Base-by-base conservation (phyloP, 2,329 filamentous ascomycete species). In the Fusarium sp. region DNA sequence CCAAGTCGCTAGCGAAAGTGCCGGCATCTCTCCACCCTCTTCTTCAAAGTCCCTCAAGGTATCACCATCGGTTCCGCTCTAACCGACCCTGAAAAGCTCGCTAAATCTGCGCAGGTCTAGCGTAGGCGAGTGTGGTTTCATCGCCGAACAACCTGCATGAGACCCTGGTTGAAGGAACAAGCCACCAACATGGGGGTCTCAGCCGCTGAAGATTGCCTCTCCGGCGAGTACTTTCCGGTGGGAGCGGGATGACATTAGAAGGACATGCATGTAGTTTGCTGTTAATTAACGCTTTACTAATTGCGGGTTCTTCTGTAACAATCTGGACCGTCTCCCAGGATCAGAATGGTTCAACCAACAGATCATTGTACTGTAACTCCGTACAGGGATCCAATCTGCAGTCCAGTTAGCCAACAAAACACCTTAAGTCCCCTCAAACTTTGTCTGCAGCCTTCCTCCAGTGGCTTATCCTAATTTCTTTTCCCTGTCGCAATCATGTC, bases 71-170 rank as follows among this genome's bases (percentile, higher is more conserved):
- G 24, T 60, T 65, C 61, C 61, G 61, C 14, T 44, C 13, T 34
- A 65, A 27, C 61, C 62, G 62, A 44, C 22, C 54, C 27, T 47
- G 48, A 32, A 14, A 18, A 49, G 11, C 12, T 24, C 8, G n/a
- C 32, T 52, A 51, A 41, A 14, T 25, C 27, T 1, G 18, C 32
- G 18, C 12, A 24, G 7, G 14, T 20, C 9, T 65, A 65, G 61
- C 45, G 61, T 7, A 61, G 18, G 30, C n/a, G 14, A 29, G 29
- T 34, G 37, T 61, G 51, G 64, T 69, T 74, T 62, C 67, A 64
- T 57, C 41, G 55, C 44, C 40, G 57, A 59, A 29, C 29, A 49
- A 25, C 12, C 45, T 52, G 20, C 62, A 52, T 60, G 61, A 24
- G 30, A 20, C 42, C 41, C 53, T 32, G 4, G 42, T 18, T 18